phyloP scores from a whole-genome alignment of 306 rosid species.

The Senna tora region DNA sequence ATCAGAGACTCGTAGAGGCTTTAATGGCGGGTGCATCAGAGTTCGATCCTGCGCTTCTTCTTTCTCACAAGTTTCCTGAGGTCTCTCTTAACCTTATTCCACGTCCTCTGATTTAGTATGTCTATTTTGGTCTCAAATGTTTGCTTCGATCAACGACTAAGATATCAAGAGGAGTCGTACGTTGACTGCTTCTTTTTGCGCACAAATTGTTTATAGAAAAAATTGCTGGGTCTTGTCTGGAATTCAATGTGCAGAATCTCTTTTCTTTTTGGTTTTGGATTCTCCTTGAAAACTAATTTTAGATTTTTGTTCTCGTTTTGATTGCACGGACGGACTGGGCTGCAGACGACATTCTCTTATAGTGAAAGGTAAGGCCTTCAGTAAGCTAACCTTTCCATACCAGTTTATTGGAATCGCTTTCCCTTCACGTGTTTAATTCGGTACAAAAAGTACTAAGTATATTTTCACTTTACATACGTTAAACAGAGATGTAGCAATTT shows the following conservation, averaged over 20 bases:
- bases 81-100: constrained; percentile 39
- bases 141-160: neutral
- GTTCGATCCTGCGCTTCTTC: constrained; percentile 59
- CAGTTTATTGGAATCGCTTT: neutral
- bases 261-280: neutral
- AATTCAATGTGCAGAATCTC: constrained; percentile 11
- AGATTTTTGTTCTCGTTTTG: constrained; percentile 25
- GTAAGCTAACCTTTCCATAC: neutral
- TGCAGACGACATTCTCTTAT: constrained; percentile 62
- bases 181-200: neutral
- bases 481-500: constrained; percentile 80
- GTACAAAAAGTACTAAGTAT: neutral
- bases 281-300: neutral
- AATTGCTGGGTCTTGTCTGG: neutral
- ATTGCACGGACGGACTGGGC: constrained; percentile 29
- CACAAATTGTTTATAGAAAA: constrained; percentile 15
- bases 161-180: neutral
- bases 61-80: constrained; percentile 76
- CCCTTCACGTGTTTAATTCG: neutral
- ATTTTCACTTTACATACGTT: neutral
- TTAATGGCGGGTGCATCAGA: constrained; percentile 50
- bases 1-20: neutral
- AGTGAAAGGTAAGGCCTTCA: constrained; percentile 66
- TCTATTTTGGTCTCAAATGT: neutral
- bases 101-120: neutral